Conservation (phyloP, 78 protist species). For the Cavenderia fasciculata region DNA sequence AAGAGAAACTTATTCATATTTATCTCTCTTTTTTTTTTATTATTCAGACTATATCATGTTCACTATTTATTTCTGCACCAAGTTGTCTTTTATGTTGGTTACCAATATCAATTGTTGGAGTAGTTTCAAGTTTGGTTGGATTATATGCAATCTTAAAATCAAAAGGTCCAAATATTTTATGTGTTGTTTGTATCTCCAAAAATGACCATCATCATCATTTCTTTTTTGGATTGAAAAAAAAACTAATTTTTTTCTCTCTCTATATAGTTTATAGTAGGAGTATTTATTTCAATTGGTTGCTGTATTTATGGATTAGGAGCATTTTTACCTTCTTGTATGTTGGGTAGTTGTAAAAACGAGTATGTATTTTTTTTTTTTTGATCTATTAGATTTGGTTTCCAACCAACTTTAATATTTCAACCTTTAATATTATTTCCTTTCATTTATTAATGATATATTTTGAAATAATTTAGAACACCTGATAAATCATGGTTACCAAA, state of each 20-base stretch:
- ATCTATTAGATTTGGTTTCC: too few relatives aligned
- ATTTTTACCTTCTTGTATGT: constrained; percentile 42
- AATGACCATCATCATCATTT: not conserved
- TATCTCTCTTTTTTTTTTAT: not conserved
- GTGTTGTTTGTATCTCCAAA: not conserved
- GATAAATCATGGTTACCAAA: constrained; percentile 13
- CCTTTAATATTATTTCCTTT: not conserved
- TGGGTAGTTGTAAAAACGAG: constrained; percentile 34
- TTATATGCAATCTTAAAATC: constrained; percentile 10
- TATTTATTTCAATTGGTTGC: not conserved
- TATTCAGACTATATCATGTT: not conserved
- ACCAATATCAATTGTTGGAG: not conserved
- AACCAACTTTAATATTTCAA: not conserved
- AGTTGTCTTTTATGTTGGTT: constrained; percentile 21
- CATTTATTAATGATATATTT: not conserved
- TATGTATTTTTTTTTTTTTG: too few relatives aligned
- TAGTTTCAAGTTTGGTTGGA: constrained; percentile 1
- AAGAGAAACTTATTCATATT: not conserved
- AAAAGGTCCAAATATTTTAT: not conserved
- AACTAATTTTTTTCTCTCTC: not conserved
- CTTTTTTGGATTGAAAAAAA: not conserved
- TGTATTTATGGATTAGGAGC: constrained; percentile 4
- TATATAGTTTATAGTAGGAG: not conserved
- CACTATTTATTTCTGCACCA: not conserved
- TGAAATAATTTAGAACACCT: not conserved